Base-by-base conservation (phyloP, 2,329 filamentous ascomycete genomes). In the Sordariomycetes sp. region DNA sequence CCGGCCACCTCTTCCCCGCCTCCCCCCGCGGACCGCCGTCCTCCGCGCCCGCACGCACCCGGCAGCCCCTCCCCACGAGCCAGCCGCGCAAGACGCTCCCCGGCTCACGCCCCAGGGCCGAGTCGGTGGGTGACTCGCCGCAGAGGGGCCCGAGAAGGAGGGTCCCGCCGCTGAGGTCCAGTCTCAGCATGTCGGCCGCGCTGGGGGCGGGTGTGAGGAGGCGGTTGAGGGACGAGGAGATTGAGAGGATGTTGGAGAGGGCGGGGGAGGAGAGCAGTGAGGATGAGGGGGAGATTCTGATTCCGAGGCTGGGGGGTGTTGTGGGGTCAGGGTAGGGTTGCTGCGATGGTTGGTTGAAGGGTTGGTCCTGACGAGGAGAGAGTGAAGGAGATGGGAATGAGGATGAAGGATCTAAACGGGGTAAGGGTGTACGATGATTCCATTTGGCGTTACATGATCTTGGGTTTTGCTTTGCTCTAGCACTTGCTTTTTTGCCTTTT, bases 1-100 rank as follows among this genome's bases (percentile, higher is more conserved):
- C 87, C 0, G 85, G 85, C 17, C 87, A 89, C 67, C 86, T 70
- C 10, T 82, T 82, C 59, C 75, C 79, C 0, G 70, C 73, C 0
- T 35, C 55, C 10, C 52, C 58, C 36, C 17, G 36, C 36, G 12
- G 12, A 4, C 36, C 36, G 17, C 36, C 36, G 60, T 50, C 45
- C 45, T 50, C 45, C 61, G 64, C 39, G 62, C 62, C 57, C 61
- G 62, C 32, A 61, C 60, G 20, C 22, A 48, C 61, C 35, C 62
- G 70, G 57, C 66, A 71, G 63, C 62, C 69, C 34, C 66, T 82
- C 15, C 78, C 79, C 0, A 73, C 70, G 0, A 75, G 74, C 1
- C 72, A 72, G 10, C 75, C 76, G 0, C 72, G 80, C 48, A 81
- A 79, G 62, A 75, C 72, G 25, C 65, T 82, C 20, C 79, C 80